These are phyloP conservation scores for Lobosporangium transversale DNA, from an alignment of 192 early-diverging fungal genomes.

Conservation along the genomic window DNA sequence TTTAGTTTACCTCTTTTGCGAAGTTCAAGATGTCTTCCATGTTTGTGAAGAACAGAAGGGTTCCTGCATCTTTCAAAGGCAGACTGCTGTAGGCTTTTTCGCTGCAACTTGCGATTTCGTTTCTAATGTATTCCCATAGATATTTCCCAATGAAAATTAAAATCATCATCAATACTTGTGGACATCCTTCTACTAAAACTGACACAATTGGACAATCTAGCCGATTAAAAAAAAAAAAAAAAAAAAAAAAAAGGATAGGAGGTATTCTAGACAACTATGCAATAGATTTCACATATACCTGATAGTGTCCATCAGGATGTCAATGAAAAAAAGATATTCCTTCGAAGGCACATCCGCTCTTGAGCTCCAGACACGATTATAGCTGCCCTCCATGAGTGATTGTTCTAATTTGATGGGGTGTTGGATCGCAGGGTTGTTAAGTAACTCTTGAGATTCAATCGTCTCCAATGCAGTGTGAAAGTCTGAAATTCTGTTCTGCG, in stretches of 20 bases:
- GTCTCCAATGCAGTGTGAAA: constrained; percentile 97
- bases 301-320: constrained; percentile 94
- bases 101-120: constrained; percentile 95
- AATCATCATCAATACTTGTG: too few relatives aligned
- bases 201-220: background rate
- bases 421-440: constrained; percentile 84
- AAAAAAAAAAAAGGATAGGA: background rate
- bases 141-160: too few relatives aligned
- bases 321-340: constrained; percentile 94
- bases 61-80: constrained; percentile 88
- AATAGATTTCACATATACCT: too few relatives aligned
- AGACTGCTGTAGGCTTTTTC: constrained; percentile 93
- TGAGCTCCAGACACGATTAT: constrained; percentile 96
- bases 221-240: background rate
- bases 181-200: too few relatives aligned
- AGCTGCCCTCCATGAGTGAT: constrained; percentile 97
- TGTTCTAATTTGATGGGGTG: constrained; percentile 96
- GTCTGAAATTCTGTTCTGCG: constrained; percentile 96
- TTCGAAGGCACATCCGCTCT: constrained; percentile 87
- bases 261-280: background rate
- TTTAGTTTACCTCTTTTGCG: constrained; percentile 73
- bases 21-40: constrained; percentile 86
- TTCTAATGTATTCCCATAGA: constrained; percentile 68
- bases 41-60: constrained; percentile 88
- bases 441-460: constrained; percentile 84